These are phyloP conservation scores for Acacia acuminata DNA, from an alignment of 306 rosid species.

Conservation along the genomic window DNA sequence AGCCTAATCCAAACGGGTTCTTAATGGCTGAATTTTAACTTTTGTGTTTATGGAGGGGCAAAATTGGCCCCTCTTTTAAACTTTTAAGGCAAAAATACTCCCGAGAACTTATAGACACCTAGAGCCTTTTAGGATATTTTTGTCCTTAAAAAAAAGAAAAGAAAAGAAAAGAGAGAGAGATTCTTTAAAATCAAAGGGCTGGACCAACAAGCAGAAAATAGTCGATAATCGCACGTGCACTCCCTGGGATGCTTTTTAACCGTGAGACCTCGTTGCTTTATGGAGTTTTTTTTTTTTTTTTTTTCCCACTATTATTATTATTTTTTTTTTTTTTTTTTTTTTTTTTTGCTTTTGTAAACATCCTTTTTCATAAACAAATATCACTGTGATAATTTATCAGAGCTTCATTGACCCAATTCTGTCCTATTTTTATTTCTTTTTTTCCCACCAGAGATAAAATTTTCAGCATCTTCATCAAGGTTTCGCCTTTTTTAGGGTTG, in stretches of 20 bases:
- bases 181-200: no score
- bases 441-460: conserved; percentile 13
- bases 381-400: background rate
- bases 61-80: no score
- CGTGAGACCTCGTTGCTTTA: background rate
- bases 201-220: background rate
- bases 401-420: conserved; percentile 9
- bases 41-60: no score
- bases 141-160: no score
- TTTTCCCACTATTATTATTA: no score
- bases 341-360: background rate
- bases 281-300: background rate
- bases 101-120: no score
- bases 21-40: no score
- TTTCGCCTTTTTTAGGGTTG: conserved; percentile 51
- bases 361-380: background rate
- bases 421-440: background rate
- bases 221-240: background rate
- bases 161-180: no score
- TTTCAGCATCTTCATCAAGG: conserved; percentile 41
- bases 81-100: no score
- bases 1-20: no score
- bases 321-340: background rate
- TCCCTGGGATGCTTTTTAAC: background rate
- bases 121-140: no score